These are phyloP conservation scores for Lolium perenne DNA, from an alignment of 176 grass and related monocot genomes.

Conservation along the genomic window DNA sequence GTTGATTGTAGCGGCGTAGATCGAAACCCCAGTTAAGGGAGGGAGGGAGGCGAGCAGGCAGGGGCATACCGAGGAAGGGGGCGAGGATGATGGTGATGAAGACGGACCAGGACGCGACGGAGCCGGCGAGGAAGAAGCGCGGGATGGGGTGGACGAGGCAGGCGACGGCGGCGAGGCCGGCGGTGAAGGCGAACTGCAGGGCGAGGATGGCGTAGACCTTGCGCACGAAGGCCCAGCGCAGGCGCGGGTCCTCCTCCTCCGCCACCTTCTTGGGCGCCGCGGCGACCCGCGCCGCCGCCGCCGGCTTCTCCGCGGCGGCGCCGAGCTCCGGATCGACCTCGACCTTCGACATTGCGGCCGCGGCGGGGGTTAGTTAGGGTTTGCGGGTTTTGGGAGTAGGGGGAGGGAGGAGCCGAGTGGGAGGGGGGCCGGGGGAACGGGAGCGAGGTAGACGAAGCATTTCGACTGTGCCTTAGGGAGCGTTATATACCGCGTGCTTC, in stretches of 20 bases:
- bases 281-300: too few species aligned
- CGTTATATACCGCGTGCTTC: background rate
- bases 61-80: slow-evolving; percentile 49
- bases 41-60: background rate
- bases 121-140: slow-evolving; percentile 33
- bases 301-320: background rate
- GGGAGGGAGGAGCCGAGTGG: background rate
- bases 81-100: slow-evolving; percentile 48
- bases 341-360: slow-evolving; percentile 41
- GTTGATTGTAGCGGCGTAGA: background rate
- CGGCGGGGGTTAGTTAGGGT: slow-evolving; percentile 26
- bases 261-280: slow-evolving; percentile 29
- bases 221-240: slow-evolving; percentile 68
- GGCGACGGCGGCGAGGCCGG: slow-evolving; percentile 36
- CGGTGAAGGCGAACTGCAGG: slow-evolving; percentile 53
- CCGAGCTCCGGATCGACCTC: slow-evolving; percentile 26
- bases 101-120: slow-evolving; percentile 35
- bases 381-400: background rate
- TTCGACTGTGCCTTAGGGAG: background rate
- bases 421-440: background rate
- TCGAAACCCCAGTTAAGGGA: background rate
- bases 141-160: slow-evolving; percentile 47
- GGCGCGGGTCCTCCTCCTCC: slow-evolving; percentile 60
- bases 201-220: slow-evolving; percentile 71
- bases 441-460: background rate